Conservation (phyloP, 2,329 filamentous ascomycete species). For the Macrophomina tecta region DNA sequence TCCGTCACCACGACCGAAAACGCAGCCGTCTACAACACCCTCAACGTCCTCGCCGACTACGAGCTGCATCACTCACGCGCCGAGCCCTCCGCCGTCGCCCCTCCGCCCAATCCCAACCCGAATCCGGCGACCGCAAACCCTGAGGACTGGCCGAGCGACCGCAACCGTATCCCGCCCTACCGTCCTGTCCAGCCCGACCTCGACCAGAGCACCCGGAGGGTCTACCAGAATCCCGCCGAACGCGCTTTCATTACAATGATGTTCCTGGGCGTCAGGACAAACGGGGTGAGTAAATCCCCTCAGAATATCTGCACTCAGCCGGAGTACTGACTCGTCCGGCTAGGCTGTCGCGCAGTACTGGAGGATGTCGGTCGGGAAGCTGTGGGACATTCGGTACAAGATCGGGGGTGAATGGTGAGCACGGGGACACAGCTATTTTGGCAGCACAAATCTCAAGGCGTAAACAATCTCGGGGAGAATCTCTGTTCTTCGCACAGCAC, state of each 20-base stretch:
- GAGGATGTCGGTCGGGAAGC: conserved; percentile 46
- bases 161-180: conserved; percentile 56
- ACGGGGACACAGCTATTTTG: not conserved
- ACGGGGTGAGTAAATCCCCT: conserved; percentile 46
- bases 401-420: conserved; percentile 60
- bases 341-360: conserved; percentile 25
- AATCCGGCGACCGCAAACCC: conserved; percentile 42
- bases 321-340: conserved; percentile 10
- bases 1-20: conserved; percentile 53
- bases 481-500: not conserved
- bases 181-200: conserved; percentile 54
- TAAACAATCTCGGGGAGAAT: not conserved
- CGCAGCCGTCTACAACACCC: conserved; percentile 44
- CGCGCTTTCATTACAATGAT: conserved; percentile 56
- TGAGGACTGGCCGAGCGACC: conserved; percentile 54
- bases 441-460: not conserved
- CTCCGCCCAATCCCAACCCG: conserved; percentile 38
- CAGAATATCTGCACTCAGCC: not conserved
- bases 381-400: conserved; percentile 61
- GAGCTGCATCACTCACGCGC: conserved; percentile 51
- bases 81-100: conserved; percentile 36
- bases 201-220: conserved; percentile 50
- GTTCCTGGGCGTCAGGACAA: conserved; percentile 55
- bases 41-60: conserved; percentile 52
- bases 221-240: conserved; percentile 53